Base-by-base conservation (phyloP, 2,329 filamentous ascomycete genomes). In the Gliomastix tumulicola region DNA sequence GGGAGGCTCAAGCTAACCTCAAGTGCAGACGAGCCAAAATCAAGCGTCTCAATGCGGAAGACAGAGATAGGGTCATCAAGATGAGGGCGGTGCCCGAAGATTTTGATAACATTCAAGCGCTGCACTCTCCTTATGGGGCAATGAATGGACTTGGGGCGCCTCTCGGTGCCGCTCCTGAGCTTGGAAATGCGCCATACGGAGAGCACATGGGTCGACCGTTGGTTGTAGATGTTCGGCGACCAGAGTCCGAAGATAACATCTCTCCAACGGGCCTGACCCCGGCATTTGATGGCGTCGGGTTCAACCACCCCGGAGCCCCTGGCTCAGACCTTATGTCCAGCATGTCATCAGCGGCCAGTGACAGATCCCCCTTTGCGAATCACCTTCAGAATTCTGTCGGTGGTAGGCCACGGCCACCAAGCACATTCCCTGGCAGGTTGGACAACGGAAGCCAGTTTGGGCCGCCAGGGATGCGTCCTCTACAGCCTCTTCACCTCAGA, bases 51-150 rank as follows among this genome's bases (percentile, higher is more conserved):
- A 82, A 74, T 47, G 76, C 70, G n/a, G 79, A 84, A 55, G 80
- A 84, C 50, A 72, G 79, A 33, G 79, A 84, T 42, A 70, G 78
- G 39, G 80, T 84, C 72, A 77, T 84, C 53, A 80, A 81, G 57
- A 84, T 83, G 76, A 69, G 79, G 38, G 79, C 80, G 4, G 76
- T 84, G 5, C 80, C 80, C 8, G 79, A 84, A 44, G 78, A 79
- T 46, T 84, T 84, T 43, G 79, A 84, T 55, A 84, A 80, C 46
- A 69, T 84, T 4, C 76, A 82, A 50, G 80, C 79, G 12, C 61
- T 84, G 13, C 80, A 84, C 52, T 81, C 76, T 16, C 76, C 76
- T 5, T 82, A 82, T 43, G 78, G 78, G 9, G 77, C 78, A 6
- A 71, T 77, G 5, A 71, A 74, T 46, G 66, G 65, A 18, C 52